Evolutionary conservation across 2,329 filamentous ascomycete genomes (phyloP).

Genomic region (Phaeophleospora eucalypticola): DNA sequence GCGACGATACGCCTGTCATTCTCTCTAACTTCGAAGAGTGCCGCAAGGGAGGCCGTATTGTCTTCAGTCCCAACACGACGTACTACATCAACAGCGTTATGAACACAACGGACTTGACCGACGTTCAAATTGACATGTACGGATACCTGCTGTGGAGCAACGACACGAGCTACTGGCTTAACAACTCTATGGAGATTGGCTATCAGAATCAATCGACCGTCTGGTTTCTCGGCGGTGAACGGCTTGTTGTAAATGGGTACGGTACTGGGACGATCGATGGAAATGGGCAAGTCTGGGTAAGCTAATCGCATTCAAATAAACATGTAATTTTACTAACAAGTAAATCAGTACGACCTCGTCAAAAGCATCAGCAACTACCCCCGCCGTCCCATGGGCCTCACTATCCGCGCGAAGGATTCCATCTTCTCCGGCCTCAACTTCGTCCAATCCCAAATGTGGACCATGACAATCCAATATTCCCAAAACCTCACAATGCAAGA

Average conservation of each 20-base stretch:
- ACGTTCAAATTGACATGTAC: slow-evolving; percentile 46
- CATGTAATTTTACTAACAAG: too few species aligned
- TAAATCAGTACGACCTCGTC: slow-evolving; percentile 49
- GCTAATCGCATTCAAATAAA: too few species aligned
- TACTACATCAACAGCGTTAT: slow-evolving; percentile 50
- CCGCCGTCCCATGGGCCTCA: slow-evolving; percentile 49
- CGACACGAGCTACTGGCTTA: slow-evolving; percentile 50
- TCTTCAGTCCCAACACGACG: slow-evolving; percentile 44
- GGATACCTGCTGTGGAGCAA: slow-evolving; percentile 44
- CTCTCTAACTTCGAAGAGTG: slow-evolving; percentile 48
- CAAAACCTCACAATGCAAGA: slow-evolving; percentile 45
- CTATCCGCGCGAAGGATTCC: slow-evolving; percentile 48
- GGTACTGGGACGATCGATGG: slow-evolving; percentile 53
- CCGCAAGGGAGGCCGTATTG: slow-evolving; percentile 44
- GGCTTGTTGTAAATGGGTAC: slow-evolving; percentile 47
- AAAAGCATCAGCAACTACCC: slow-evolving; percentile 33
- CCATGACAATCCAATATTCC: slow-evolving; percentile 50
- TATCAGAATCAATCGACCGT: slow-evolving; percentile 55
- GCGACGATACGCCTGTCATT: slow-evolving; percentile 48
- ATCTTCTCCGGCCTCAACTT: slow-evolving; percentile 47
- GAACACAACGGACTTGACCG: slow-evolving; percentile 45
- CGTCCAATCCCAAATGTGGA: slow-evolving; percentile 57
- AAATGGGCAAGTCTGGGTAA: slow-evolving; percentile 48
- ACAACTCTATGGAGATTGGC: slow-evolving; percentile 47
- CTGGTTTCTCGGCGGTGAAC: slow-evolving; percentile 53